A percentile compares a stretch with the other conserved stretches of the same genome.
Conservation (phyloP, 2,329 filamentous ascomycete genomes). For the Eurotiales sp. region DNA sequence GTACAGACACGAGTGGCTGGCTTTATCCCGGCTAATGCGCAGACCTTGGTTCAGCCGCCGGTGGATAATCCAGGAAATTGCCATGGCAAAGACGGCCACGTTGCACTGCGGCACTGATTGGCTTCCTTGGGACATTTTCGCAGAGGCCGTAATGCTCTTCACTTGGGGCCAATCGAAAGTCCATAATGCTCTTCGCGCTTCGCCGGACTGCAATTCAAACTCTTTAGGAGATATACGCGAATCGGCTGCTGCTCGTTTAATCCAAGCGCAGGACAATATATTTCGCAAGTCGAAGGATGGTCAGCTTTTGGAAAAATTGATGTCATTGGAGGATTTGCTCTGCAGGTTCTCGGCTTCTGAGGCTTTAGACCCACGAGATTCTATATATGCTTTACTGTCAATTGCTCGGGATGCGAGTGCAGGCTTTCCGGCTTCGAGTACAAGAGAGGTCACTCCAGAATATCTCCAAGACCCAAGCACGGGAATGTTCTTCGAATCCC, state of each 20-base stretch:
- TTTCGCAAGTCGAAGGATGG: constrained; percentile 22
- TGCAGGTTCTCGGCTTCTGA: constrained; percentile 18
- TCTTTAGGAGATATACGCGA: constrained; percentile 5
- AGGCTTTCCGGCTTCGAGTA: neutral
- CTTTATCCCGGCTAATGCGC: constrained; percentile 9
- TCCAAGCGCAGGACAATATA: constrained; percentile 19
- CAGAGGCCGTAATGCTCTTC: constrained; percentile 17
- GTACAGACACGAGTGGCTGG: constrained; percentile 7
- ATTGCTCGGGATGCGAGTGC: constrained; percentile 14
- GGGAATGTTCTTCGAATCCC: no score
- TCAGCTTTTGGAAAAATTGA: constrained; percentile 17
- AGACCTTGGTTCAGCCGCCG: constrained; percentile 16
- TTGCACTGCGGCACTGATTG: constrained; percentile 19
- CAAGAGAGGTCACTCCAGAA: neutral
- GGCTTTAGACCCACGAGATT: constrained; percentile 15
- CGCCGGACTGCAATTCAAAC: neutral
- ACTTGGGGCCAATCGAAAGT: constrained; percentile 3
- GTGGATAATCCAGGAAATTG: constrained; percentile 19
- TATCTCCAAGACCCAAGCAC: no score
- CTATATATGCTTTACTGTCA: constrained; percentile 18
- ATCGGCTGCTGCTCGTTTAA: constrained; percentile 19
- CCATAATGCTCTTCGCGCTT: neutral
- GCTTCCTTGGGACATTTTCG: constrained; percentile 18
- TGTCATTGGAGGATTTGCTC: constrained; percentile 22
- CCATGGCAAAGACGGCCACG: constrained; percentile 18